These are phyloP conservation scores for Xylaria sp. DNA, from an alignment of 2,329 filamentous ascomycete genomes.

Conservation along the genomic window DNA sequence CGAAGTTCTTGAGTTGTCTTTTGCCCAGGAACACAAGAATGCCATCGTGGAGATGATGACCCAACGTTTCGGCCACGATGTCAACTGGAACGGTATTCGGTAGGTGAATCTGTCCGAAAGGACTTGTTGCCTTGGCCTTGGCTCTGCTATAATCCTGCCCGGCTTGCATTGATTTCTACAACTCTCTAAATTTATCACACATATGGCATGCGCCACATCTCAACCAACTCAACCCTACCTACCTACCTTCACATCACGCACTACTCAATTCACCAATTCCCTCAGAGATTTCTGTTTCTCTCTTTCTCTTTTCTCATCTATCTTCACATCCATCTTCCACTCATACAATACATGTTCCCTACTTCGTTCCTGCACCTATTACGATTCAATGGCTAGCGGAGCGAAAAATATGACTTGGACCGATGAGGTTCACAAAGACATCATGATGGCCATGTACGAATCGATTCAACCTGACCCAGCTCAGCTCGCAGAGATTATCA, in stretches of 20 bases:
- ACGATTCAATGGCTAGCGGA: neutral
- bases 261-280: neutral
- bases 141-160: neutral
- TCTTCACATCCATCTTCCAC: no score
- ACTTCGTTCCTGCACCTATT: neutral
- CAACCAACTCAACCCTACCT: constrained; percentile 30
- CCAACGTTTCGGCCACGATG: constrained; percentile 37
- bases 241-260: constrained; percentile 17
- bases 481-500: neutral
- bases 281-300: no score
- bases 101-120: constrained; percentile 40
- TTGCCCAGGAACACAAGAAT: constrained; percentile 41
- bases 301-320: neutral
- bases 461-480: constrained; percentile 49
- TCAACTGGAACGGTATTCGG: constrained; percentile 53
- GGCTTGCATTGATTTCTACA: neutral
- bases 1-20: constrained; percentile 30
- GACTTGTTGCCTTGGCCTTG: constrained; percentile 25
- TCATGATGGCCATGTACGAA: constrained; percentile 57
- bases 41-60: constrained; percentile 42
- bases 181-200: neutral
- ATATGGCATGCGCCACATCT: constrained; percentile 28
- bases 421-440: constrained; percentile 56
- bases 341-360: no score
- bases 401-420: constrained; percentile 52